A percentile compares a stretch with the other conserved stretches of the same genome.
Conservation (phyloP, 495 filamentous ascomycete genomes). For the Cercophora samala region DNA sequence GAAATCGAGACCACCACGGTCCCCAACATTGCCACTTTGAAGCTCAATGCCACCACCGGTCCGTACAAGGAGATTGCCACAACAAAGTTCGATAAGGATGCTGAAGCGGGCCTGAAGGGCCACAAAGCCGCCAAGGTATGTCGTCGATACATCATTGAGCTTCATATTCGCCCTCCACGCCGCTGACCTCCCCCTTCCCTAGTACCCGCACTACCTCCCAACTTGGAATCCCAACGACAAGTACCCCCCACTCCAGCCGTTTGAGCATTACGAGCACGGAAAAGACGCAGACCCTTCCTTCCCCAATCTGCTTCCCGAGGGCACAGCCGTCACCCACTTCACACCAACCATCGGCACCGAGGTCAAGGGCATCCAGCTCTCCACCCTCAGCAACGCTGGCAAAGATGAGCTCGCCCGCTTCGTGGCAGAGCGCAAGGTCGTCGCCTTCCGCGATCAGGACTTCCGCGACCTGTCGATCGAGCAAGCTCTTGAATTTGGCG, state of each 20-base stretch:
- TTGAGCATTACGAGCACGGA: constrained; percentile 70
- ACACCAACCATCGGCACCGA: constrained; percentile 75
- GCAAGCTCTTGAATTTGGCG: constrained; percentile 65
- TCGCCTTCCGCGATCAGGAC: constrained; percentile 77
- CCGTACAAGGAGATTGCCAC: constrained; percentile 61
- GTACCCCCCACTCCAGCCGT: constrained; percentile 65
- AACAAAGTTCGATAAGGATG: constrained; percentile 50
- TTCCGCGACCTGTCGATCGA: constrained; percentile 71
- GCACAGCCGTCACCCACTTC: constrained; percentile 53
- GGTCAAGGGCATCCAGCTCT: constrained; percentile 73
- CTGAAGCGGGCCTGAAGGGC: constrained; percentile 45
- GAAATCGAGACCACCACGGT: constrained; percentile 35
- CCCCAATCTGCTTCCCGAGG: constrained; percentile 60
- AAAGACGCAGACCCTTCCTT: constrained; percentile 65
- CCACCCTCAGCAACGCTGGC: constrained; percentile 58
- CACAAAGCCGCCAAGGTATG: constrained; percentile 44
- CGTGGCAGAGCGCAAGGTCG: constrained; percentile 74
- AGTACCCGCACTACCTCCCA: constrained; percentile 74
- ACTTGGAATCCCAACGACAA: constrained; percentile 61
- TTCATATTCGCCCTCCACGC: background rate
- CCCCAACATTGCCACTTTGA: constrained; percentile 28
- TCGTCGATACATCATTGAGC: background rate
- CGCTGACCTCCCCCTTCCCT: constrained; percentile 7
- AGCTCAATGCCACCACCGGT: constrained; percentile 42
- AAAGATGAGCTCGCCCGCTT: constrained; percentile 80